Percentiles rank a stretch among this genome's conserved stretches.
Evolutionary conservation across 2,329 filamentous ascomycete species (phyloP).

Genomic region (Penicillium sp.): DNA sequence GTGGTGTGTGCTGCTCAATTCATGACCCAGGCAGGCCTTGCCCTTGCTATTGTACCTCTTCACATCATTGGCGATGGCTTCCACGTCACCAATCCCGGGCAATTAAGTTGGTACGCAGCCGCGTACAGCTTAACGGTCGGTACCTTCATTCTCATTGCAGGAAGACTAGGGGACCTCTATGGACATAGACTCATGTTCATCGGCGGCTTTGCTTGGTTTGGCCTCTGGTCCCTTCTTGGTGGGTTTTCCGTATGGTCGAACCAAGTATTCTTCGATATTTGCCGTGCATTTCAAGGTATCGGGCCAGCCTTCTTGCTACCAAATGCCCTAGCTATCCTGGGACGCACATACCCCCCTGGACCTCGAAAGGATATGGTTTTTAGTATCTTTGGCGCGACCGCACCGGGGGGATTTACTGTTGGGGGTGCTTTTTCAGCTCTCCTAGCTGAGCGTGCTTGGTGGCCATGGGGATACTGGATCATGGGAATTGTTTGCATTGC

Average conservation of each 20-base stretch:
- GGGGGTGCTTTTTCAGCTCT: slow-evolving; percentile 43
- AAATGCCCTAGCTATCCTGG: slow-evolving; percentile 64
- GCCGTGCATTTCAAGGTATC: slow-evolving; percentile 55
- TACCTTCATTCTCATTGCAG: slow-evolving; percentile 38
- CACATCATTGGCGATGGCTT: slow-evolving; percentile 52
- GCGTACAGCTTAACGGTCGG: slow-evolving; percentile 52
- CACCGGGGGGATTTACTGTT: slow-evolving; percentile 47
- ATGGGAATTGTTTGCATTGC: slow-evolving; percentile 44
- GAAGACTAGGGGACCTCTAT: slow-evolving; percentile 41
- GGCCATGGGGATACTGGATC: slow-evolving; percentile 54
- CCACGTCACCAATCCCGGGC: slow-evolving; percentile 54
- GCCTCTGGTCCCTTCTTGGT: slow-evolving; percentile 39
- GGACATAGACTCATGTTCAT: slow-evolving; percentile 40
- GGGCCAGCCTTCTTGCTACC: slow-evolving; percentile 65
- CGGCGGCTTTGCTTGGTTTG: slow-evolving; percentile 40
- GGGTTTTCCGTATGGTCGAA: slow-evolving; percentile 37
- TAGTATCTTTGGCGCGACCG: slow-evolving; percentile 49
- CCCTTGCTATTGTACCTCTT: slow-evolving; percentile 34
- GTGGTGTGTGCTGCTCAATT: slow-evolving; percentile 36
- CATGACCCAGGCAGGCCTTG: slow-evolving; percentile 48
- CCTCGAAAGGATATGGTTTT: slow-evolving; percentile 61
- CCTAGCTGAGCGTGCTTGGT: slow-evolving; percentile 47
- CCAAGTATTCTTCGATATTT: slow-evolving; percentile 53
- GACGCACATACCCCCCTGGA: slow-evolving; percentile 57
- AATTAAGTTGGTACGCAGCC: slow-evolving; percentile 37